These are phyloP conservation scores for Lachnellula hyalina DNA, from an alignment of 2,329 filamentous ascomycete species.

Conservation along the genomic window DNA sequence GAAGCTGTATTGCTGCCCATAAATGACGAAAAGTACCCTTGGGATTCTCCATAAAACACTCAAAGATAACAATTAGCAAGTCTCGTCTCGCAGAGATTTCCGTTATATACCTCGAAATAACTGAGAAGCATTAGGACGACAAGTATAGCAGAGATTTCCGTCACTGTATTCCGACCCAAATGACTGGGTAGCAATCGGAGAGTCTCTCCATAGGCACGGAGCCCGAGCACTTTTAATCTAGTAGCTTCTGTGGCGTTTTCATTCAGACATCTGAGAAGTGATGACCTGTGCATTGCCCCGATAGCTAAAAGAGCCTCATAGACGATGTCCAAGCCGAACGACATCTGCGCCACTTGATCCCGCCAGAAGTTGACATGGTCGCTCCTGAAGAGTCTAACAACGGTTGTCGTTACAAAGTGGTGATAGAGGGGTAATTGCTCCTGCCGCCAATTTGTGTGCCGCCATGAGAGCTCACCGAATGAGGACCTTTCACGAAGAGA, in stretches of 20 bases:
- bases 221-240: constrained; percentile 12
- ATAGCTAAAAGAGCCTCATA: constrained; percentile 20
- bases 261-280: constrained; percentile 13
- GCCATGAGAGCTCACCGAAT: constrained; percentile 8
- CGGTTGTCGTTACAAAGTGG: constrained; percentile 23
- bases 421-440: constrained; percentile 23
- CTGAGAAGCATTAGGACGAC: constrained; percentile 16
- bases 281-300: constrained; percentile 18
- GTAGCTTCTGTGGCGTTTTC: constrained; percentile 7
- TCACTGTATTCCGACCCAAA: background rate
- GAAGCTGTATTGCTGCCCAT: constrained; percentile 18
- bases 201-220: constrained; percentile 15
- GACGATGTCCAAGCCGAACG: constrained; percentile 17
- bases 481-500: background rate
- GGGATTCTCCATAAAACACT: constrained; percentile 18
- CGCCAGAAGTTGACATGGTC: constrained; percentile 22
- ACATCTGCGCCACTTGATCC: constrained; percentile 22
- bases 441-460: constrained; percentile 16
- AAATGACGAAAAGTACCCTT: constrained; percentile 17
- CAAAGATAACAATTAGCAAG: background rate
- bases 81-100: background rate
- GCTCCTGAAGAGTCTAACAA: constrained; percentile 11
- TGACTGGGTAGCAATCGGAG: constrained; percentile 10
- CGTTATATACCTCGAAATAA: constrained; percentile 16
- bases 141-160: constrained; percentile 8